Evolutionary conservation across 805 yeast genomes (phyloP), one percentile per base, ranked within the genome.

Genomic region (Isabelozyma gotoi): DNA sequence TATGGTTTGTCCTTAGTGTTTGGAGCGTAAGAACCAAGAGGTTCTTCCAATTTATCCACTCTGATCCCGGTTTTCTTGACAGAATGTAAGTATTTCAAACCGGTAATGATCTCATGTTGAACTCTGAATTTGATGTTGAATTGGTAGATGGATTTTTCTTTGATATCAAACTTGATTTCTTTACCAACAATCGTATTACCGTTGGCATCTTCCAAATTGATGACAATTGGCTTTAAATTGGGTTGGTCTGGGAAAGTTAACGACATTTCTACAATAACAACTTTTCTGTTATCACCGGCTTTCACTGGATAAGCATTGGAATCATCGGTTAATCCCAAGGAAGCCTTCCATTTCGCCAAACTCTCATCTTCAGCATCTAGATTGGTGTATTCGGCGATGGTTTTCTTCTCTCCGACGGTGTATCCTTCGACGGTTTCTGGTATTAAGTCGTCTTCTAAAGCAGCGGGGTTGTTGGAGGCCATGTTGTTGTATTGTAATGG

Each of bases 291-390:
- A 60, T 88, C 96, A 20, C 84, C 86, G 3, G 87, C 77, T 40
- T 76, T 81, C 19, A 82, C 82, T 11, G 87, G 91, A 50, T 81
- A 71, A 3, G 81, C 64, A 12, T 65, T 57, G 14, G 67, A 60
- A 46, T 81, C 82, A 7, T 81, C 74, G 40, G 81, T 66, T 45
- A 90, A 70, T 0, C 97, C 97, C 24, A 90, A 70, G 1, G 96
- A 86, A 44, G 82, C 87, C 64, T 91, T 91, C 97, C 97, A 90
- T 64, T 87, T 88, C 48, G 85, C 87, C 49, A 90, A 73, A 14
- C 95, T 85, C 65, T 88, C 96, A 62, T 90, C 97, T 54, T 89
- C 86, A 10, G 92, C 92, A 60, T 90, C 97, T 52, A 90, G 67
- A 44, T 83, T 77, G 43, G 84, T 80, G 65, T 90, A 90, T 60